These are phyloP conservation scores for Lachancea dasiensis DNA, from an alignment of 805 yeast genomes.

Conservation along the genomic window DNA sequence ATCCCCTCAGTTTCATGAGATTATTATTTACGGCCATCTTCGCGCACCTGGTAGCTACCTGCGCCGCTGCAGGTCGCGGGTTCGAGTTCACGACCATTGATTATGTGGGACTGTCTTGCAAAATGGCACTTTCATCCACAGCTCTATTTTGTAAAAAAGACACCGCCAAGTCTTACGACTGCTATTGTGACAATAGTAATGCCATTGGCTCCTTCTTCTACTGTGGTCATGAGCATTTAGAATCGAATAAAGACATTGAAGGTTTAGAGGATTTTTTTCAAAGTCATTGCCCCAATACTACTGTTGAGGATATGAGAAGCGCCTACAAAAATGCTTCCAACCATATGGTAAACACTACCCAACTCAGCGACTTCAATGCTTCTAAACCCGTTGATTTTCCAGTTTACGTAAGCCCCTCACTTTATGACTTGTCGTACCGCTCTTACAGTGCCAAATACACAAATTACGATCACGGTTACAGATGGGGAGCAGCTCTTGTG, in stretches of 20 bases:
- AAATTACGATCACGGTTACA: slow-evolving; percentile 38
- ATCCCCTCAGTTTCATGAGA: too few species aligned
- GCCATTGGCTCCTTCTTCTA: slow-evolving; percentile 30
- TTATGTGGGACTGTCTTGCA: slow-evolving; percentile 23
- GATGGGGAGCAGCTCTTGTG: slow-evolving; percentile 41
- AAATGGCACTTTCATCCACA: slow-evolving; percentile 18
- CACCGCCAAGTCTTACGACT: slow-evolving; percentile 16
- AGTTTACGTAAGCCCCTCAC: slow-evolving; percentile 27
- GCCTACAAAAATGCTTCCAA: slow-evolving; percentile 43
- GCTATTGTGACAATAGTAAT: slow-evolving; percentile 25
- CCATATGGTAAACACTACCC: slow-evolving; percentile 34
- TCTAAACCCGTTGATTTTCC: slow-evolving; percentile 34
- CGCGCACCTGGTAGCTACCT: not conserved
- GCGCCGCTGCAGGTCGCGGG: slow-evolving; percentile 2
- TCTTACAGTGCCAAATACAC: slow-evolving; percentile 30
- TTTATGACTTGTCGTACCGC: slow-evolving; percentile 22
- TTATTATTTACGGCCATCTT: not conserved
- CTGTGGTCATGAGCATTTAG: slow-evolving; percentile 23
- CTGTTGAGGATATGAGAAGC: slow-evolving; percentile 31
- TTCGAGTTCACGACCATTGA: slow-evolving; percentile 18
- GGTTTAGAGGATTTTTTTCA: slow-evolving; percentile 22
- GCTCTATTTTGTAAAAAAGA: slow-evolving; percentile 24
- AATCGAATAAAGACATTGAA: slow-evolving; percentile 9
- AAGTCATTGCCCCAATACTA: slow-evolving; percentile 30
- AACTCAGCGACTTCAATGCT: slow-evolving; percentile 32